Evolutionary conservation across 2,329 filamentous ascomycete species (phyloP), one percentile per base, ranked within the genome.

Genomic region (Trichoderma pleuroti): DNA sequence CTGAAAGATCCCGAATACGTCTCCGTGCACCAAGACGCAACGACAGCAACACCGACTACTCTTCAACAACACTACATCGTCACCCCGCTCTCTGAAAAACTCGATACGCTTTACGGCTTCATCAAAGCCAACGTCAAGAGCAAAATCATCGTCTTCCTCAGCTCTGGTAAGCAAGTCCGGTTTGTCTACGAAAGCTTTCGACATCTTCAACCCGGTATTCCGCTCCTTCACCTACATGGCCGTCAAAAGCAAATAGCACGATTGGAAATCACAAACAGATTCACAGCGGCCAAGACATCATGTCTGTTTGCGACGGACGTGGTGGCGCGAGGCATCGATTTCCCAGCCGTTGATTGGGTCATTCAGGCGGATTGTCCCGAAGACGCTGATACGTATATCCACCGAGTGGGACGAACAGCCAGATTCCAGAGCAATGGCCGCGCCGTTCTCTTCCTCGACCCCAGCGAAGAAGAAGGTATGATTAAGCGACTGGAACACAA

Each of bases 281-380:
- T 98, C 79, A 90, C 92, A 0, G 85, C 90, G 0, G 89, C 94
- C 1, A 93, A 96, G 77, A 86, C 93, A 70, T 91, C 93, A 1
- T 98, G 96, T 78, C 86, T 99, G 0, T 97, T 99, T 78, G 93
- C 96, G 1, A 99, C 96, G 0, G 96, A 99, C 78, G 93, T 99
- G 7, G 94, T 97, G 5, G 96, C 96, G 0, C 88, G 96, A 80
- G 96, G 96, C 73, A 87, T 99, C 14, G 96, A 99, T 80, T 98
- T 99, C 78, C 96, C 96, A 0, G 91, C 94, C 4, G 96, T 99
- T 0, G 96, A 99, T 80, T 99, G 96, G 92, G 96, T 99, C 6
- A 93, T 99, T n/a, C 96, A 99, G 79, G 87, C 93, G n/a, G 96
- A 99, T 80, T 97, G 93, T 74, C 96, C 96, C 0, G 96, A 99